These are phyloP conservation scores for Cystobasidiopsis lactophilus DNA, from an alignment of 768 basidiomycete genomes.

Conservation along the genomic window DNA sequence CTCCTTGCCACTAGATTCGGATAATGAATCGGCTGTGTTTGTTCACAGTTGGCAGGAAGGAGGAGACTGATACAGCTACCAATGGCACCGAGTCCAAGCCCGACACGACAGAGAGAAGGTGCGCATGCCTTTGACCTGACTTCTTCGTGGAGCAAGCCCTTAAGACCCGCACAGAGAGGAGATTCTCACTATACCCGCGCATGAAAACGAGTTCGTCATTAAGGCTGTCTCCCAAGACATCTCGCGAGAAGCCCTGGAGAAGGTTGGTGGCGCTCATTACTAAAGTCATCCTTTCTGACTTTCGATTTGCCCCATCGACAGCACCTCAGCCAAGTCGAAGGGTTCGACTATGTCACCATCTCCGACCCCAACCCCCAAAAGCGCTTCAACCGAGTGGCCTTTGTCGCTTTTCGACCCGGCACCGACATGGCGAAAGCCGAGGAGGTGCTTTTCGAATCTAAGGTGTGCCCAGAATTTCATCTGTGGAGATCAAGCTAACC, in stretches of 20 bases:
- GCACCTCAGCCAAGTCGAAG: slow-evolving; percentile 54
- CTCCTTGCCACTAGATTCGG: too few species aligned
- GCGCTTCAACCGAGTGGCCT: slow-evolving; percentile 82
- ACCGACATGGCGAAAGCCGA: slow-evolving; percentile 57
- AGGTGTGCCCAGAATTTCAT: slow-evolving; percentile 32
- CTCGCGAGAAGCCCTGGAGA: slow-evolving; percentile 9
- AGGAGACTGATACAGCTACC: too few species aligned
- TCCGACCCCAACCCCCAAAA: slow-evolving; percentile 83
- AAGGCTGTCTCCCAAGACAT: slow-evolving; percentile 11
- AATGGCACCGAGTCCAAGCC: too few species aligned
- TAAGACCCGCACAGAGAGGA: slow-evolving; percentile 1
- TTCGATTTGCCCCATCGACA: slow-evolving; percentile 22
- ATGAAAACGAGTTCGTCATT: slow-evolving; percentile 10
- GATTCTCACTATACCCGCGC: slow-evolving; percentile 6
- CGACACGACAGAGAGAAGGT: too few species aligned
- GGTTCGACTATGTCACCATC: slow-evolving; percentile 68
- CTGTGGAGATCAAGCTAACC: background rate
- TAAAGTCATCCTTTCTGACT: rapidly evolving
- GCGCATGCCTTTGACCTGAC: too few species aligned
- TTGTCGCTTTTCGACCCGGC: slow-evolving; percentile 68
- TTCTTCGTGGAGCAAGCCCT: too few species aligned
- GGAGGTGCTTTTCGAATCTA: slow-evolving; percentile 54
- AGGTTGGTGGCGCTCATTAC: slow-evolving; percentile 4
- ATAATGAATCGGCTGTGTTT: too few species aligned
- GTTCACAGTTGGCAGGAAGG: too few species aligned